phyloP scores from a whole-genome alignment of 768 basidiomycete species.

The Leccinum aurantiacum region DNA sequence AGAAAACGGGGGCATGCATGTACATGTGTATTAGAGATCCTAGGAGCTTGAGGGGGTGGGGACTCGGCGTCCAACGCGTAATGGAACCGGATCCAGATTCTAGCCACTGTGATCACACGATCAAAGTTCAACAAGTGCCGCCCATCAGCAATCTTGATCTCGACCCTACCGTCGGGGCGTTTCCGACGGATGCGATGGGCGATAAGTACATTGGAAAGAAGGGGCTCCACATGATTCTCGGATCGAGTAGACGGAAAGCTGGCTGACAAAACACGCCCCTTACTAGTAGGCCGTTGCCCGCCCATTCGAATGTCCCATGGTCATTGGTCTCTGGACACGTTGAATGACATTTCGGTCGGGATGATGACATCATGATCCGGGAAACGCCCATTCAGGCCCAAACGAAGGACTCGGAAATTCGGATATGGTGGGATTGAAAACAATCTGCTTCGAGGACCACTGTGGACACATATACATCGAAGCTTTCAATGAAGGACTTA shows the following conservation, averaged over 20 bases:
- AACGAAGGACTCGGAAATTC: constrained; percentile 46
- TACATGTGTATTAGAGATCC: too few species aligned
- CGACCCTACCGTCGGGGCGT: constrained; percentile 30
- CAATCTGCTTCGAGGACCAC: too few species aligned
- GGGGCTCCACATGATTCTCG: constrained; percentile 56
- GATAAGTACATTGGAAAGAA: constrained; percentile 55
- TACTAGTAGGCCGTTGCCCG: constrained; percentile 55
- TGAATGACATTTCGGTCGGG: constrained; percentile 76
- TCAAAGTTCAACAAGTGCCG: constrained; percentile 48
- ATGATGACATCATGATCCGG: constrained; percentile 45
- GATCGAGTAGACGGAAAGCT: constrained; percentile 52
- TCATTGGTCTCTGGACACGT: constrained; percentile 60
- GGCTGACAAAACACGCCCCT: constrained; percentile 67
- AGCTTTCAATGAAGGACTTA: too few species aligned
- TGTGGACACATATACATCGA: too few species aligned
- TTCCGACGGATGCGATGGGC: constrained; percentile 49
- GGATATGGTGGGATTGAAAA: too few species aligned
- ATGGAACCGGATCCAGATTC: constrained; percentile 39
- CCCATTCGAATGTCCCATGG: constrained; percentile 53
- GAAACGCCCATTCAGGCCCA: constrained; percentile 45
- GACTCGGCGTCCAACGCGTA: constrained; percentile 56
- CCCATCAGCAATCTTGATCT: constrained; percentile 52
- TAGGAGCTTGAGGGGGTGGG: not conserved
- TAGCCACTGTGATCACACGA: constrained; percentile 66
- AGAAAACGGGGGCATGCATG: too few species aligned